phyloP scores from a whole-genome alignment of 176 grass and related monocot species.

The Phyllostachys edulis region DNA sequence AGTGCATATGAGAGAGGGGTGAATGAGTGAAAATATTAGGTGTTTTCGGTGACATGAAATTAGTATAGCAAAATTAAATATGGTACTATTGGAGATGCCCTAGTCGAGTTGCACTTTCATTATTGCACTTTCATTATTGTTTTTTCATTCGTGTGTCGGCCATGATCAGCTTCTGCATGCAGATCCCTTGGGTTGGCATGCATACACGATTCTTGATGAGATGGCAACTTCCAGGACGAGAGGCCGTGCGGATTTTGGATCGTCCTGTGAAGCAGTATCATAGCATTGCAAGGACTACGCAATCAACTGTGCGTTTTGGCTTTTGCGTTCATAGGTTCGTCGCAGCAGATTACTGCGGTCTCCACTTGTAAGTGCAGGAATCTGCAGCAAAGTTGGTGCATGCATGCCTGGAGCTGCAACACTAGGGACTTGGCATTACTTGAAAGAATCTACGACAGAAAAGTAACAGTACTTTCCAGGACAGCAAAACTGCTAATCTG shows the following conservation, averaged over 20 bases:
- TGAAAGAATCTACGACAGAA: background rate
- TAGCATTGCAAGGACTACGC: background rate
- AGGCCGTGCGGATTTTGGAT: background rate
- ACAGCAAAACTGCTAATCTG: slow-evolving; percentile 14
- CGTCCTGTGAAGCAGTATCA: background rate
- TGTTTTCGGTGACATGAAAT: too few species aligned
- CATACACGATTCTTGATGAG: background rate
- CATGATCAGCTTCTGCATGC: background rate
- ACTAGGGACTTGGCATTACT: background rate
- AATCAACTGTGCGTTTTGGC: background rate
- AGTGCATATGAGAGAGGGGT: too few species aligned
- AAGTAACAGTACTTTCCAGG: background rate
- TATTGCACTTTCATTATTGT: background rate
- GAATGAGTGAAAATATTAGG: too few species aligned
- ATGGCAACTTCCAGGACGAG: too few species aligned
- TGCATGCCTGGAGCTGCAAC: background rate
- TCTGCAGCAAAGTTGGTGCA: background rate
- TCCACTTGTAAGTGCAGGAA: background rate
- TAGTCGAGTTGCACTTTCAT: background rate
- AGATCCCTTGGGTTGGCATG: background rate
- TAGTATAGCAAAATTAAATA: too few species aligned
- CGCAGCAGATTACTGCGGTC: background rate
- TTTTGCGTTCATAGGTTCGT: background rate
- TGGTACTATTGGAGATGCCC: too few species aligned
- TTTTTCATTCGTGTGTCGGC: background rate